phyloP scores from a whole-genome alignment of 768 basidiomycete genomes.

The Suillus clintonianus region DNA sequence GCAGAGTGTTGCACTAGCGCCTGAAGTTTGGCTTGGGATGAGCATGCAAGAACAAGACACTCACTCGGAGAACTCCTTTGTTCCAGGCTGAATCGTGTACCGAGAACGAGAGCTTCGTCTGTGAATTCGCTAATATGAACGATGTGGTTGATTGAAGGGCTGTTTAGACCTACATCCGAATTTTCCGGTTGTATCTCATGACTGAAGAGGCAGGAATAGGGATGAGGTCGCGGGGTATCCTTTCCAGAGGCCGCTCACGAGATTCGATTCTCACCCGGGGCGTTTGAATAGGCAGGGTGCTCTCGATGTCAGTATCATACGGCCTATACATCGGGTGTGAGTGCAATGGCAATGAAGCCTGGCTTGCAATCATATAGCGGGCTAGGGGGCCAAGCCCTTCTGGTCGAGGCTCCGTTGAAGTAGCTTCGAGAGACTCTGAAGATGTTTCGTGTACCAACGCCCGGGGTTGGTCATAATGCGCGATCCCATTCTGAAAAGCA shows the following conservation, averaged over 20 bases:
- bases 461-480: not conserved
- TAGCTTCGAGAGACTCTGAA: not conserved
- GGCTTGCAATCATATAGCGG: not conserved
- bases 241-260: not conserved
- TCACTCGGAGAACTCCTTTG: conserved; percentile 4
- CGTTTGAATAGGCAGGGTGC: not conserved
- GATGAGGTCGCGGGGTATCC: not conserved
- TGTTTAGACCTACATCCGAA: conserved; percentile 3
- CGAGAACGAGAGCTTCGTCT: conserved; percentile 5
- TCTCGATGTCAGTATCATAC: not conserved
- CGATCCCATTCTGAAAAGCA: not conserved
- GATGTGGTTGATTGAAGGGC: not conserved
- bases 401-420: not conserved
- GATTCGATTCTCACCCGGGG: not conserved
- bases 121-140: not conserved
- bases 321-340: not conserved
- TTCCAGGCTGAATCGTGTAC: conserved; percentile 1
- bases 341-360: not conserved
- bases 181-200: conserved; percentile 7
- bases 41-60: not conserved
- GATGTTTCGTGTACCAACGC: not conserved
- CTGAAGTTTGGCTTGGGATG: not conserved
- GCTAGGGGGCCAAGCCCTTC: not conserved
- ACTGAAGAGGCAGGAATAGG: not conserved
- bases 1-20: not conserved